Evolutionary conservation across 495 filamentous ascomycete species (phyloP).

Genomic region (Xylaria venustula): DNA sequence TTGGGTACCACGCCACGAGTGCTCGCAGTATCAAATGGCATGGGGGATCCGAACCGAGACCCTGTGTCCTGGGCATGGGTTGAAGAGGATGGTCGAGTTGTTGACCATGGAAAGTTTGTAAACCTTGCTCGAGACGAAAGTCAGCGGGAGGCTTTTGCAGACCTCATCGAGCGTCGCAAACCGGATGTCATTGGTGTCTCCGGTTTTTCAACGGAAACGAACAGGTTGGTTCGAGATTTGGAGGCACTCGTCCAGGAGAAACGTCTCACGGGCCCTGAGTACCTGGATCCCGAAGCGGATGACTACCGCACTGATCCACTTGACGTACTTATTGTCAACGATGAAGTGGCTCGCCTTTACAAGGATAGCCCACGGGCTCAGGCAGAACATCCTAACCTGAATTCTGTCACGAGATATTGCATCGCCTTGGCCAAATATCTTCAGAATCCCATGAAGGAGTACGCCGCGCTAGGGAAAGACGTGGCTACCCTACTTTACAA

Average conservation of each 20-base stretch:
- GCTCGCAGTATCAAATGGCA: constrained; percentile 79
- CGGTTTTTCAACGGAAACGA: constrained; percentile 86
- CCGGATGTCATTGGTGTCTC: constrained; percentile 90
- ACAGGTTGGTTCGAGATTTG: constrained; percentile 76
- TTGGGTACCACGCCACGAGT: constrained; percentile 86
- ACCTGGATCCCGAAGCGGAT: constrained; percentile 58
- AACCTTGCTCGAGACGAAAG: constrained; percentile 73
- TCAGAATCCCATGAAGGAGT: constrained; percentile 93
- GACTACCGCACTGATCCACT: constrained; percentile 70
- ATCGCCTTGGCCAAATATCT: constrained; percentile 85
- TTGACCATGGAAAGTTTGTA: constrained; percentile 81
- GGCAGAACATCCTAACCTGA: constrained; percentile 75
- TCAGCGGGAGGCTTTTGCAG: constrained; percentile 64
- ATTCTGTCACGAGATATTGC: constrained; percentile 79
- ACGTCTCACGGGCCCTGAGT: constrained; percentile 70
- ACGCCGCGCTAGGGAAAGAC: constrained; percentile 86
- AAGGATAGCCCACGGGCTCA: constrained; percentile 83
- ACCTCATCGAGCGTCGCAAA: constrained; percentile 68
- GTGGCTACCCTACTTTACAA: constrained; percentile 85
- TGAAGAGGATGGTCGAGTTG: constrained; percentile 85
- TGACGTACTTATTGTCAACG: constrained; percentile 89
- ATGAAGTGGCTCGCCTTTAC: constrained; percentile 92
- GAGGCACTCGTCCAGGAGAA: constrained; percentile 71
- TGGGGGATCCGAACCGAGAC: constrained; percentile 69
- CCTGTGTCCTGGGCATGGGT: constrained; percentile 88